Percentiles rank a stretch among this genome's conserved stretches.
phyloP scores from a whole-genome alignment of 768 basidiomycete genomes.

The Pisolithus sp. region DNA sequence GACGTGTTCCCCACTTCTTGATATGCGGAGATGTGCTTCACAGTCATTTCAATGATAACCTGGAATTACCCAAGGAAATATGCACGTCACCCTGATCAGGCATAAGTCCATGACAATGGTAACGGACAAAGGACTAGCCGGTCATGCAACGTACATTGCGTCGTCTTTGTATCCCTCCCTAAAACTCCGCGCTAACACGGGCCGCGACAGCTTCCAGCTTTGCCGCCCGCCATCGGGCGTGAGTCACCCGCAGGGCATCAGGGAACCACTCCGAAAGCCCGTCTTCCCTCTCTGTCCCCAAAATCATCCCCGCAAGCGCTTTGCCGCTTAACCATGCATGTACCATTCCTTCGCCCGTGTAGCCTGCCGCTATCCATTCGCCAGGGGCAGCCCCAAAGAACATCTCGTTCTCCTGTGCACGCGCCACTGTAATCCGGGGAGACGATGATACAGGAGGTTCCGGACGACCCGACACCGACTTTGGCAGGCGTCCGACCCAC shows the following conservation, averaged over 20 bases:
- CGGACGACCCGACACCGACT: slow-evolving; percentile 38
- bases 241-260: slow-evolving; percentile 39
- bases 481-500: slow-evolving; percentile 67
- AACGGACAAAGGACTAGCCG: too few species aligned
- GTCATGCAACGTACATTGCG: too few species aligned
- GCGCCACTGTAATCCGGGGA: neutral
- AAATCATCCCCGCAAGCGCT: slow-evolving; percentile 54
- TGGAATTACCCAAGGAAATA: too few species aligned
- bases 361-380: slow-evolving; percentile 72
- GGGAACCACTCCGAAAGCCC: slow-evolving; percentile 43
- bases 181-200: too few species aligned
- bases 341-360: slow-evolving; percentile 68
- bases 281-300: slow-evolving; percentile 29
- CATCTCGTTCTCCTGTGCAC: neutral
- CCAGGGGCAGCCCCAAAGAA: slow-evolving; percentile 34
- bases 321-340: slow-evolving; percentile 64
- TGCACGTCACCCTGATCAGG: too few species aligned
- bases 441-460: slow-evolving; percentile 9
- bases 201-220: slow-evolving; percentile 35
- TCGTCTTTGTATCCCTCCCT: too few species aligned
- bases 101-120: too few species aligned
- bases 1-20: neutral
- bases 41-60: too few species aligned
- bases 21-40: too few species aligned
- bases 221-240: slow-evolving; percentile 49